Conservation (phyloP, 2,329 filamentous ascomycete genomes). For the Chaetomiaceae sp. region DNA sequence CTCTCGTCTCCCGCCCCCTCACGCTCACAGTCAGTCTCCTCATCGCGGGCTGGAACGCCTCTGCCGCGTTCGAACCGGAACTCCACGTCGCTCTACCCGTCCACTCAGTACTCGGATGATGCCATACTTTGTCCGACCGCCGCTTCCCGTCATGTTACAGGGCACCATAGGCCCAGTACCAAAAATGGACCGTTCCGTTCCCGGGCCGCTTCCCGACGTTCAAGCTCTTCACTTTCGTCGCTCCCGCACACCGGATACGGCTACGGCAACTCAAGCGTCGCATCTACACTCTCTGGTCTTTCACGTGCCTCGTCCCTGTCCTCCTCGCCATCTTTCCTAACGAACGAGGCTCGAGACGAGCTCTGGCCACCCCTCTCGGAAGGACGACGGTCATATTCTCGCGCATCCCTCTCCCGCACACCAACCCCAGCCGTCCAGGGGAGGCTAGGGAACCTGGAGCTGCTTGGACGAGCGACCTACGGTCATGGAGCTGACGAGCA, state of each 20-base stretch:
- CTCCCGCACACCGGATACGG: neutral
- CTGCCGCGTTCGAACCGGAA: neutral
- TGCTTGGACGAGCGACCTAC: neutral
- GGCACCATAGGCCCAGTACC: neutral
- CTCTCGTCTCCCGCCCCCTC: conserved; percentile 1
- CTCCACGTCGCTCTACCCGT: conserved; percentile 3
- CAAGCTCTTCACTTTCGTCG: neutral
- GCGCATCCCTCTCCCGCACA: neutral
- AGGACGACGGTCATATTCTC: neutral
- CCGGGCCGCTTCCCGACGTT: neutral
- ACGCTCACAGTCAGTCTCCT: neutral
- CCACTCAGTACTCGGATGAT: neutral
- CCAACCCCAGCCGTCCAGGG: neutral
- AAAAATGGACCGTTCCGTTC: neutral
- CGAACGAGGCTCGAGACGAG: neutral
- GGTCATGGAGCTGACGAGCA: neutral
- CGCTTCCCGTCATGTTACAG: neutral
- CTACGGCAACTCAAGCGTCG: neutral
- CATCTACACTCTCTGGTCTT: neutral
- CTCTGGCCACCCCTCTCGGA: neutral
- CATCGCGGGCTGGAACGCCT: neutral
- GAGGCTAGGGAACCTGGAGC: neutral
- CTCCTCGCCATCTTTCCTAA: neutral
- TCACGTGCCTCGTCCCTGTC: neutral
- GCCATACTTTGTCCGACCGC: neutral